Base-by-base conservation (phyloP, 2,329 filamentous ascomycete species). In the Aspergillus tamarii region DNA sequence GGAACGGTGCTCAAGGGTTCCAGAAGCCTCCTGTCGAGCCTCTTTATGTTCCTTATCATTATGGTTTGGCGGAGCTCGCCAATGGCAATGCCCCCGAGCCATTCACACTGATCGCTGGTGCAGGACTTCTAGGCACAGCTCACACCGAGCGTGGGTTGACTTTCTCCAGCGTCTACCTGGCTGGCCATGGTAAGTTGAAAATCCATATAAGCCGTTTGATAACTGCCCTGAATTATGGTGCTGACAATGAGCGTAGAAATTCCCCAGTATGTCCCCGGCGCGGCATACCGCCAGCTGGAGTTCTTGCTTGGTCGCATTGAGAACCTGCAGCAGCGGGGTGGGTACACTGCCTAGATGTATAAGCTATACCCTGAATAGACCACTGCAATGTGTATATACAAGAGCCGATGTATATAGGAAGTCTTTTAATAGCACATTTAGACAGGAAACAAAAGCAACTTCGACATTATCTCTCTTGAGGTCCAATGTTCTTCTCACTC, bases 141-240 rank as follows among this genome's bases (percentile, higher is more conserved):
- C 87, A 91, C 69, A 89, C 88, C 0, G 93, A 96, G 81, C 84
- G 92, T 48, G 91, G 91, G 0, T 78, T 96, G 54, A 95, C 91
- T 0, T 91, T 87, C 67, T 87, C 88, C 3, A 85, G 84, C 23
- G 82, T 92, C 53, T 83, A 86, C 59, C 73, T 90, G 16, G 82
- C 85, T 1, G 92, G 92, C 0, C 92, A 94, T 75, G 70, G 70
- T 70, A 55, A 56, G 67, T 65, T 12, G 16, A 12, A 21, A 14
- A 16, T 28, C 32, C 2, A 36, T 36, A 34, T 36, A 1, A 12
- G n/a, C 10, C 30, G 16, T n/a, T n/a, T 50, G 23, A 3, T 28
- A 8, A 9, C 11, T 26, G 16, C 87, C 4, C 83, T 82, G 28
- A 80, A 90, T 56, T 81, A 85, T 52, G 73, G 89, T 23, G 80